Evolutionary conservation across 768 basidiomycete genomes (phyloP).

Genomic region (Amanita jacksonii): DNA sequence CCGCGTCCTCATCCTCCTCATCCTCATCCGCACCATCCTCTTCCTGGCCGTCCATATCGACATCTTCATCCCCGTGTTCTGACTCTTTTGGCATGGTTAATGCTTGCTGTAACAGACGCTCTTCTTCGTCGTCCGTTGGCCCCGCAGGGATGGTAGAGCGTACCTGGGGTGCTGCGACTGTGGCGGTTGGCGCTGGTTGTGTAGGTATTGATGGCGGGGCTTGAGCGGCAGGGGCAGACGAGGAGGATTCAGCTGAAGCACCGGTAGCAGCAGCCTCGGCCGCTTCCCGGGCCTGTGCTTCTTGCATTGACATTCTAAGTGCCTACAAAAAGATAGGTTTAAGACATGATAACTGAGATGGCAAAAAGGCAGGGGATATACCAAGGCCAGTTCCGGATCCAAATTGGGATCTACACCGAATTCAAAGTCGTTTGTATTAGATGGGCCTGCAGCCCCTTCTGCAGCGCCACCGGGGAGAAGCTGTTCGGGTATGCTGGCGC

Average conservation of each 20-base stretch:
- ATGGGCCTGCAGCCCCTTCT: slow-evolving; percentile 30
- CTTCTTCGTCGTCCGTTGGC: slow-evolving; percentile 64
- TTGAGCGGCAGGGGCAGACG: slow-evolving; percentile 15
- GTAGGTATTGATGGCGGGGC: slow-evolving; percentile 30
- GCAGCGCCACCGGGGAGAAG: slow-evolving; percentile 35
- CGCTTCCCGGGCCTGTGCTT: slow-evolving; percentile 73
- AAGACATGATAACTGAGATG: neutral
- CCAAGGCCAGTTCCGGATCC: slow-evolving; percentile 55
- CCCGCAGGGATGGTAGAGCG: slow-evolving; percentile 27
- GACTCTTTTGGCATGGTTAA: slow-evolving; percentile 51
- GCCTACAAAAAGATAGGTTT: slow-evolving; percentile 41
- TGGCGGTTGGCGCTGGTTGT: slow-evolving; percentile 18
- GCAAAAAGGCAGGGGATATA: slow-evolving; percentile 65
- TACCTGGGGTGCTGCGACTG: slow-evolving; percentile 12
- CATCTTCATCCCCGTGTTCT: slow-evolving; percentile 42
- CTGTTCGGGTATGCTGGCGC: slow-evolving; percentile 57
- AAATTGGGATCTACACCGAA: slow-evolving; percentile 86
- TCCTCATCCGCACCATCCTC: slow-evolving; percentile 43
- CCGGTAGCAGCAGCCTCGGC: slow-evolving; percentile 40
- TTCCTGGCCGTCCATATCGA: slow-evolving; percentile 35
- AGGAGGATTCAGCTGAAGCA: slow-evolving; percentile 19
- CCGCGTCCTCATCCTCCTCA: slow-evolving; percentile 72
- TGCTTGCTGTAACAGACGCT: slow-evolving; percentile 66
- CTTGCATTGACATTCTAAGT: slow-evolving; percentile 94
- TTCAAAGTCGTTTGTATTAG: slow-evolving; percentile 50